phyloP scores from a whole-genome alignment of 768 basidiomycete species.

The Lactarius hatsudake region DNA sequence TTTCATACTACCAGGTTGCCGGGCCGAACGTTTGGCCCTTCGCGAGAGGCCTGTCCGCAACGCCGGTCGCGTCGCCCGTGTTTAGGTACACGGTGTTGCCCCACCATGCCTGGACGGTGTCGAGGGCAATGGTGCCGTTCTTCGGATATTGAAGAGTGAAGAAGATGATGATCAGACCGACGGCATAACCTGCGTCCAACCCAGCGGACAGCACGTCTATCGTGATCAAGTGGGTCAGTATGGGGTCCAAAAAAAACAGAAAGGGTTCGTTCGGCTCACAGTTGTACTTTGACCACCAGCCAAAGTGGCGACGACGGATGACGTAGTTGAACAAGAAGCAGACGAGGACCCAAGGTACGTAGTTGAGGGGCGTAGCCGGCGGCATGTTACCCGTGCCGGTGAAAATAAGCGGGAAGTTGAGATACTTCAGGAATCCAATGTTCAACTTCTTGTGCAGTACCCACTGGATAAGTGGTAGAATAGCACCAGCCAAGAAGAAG shows the following conservation, averaged over 20 bases:
- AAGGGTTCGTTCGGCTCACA: slow-evolving; percentile 28
- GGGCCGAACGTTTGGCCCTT: slow-evolving; percentile 24
- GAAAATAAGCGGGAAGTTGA: slow-evolving; percentile 52
- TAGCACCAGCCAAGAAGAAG: slow-evolving; percentile 76
- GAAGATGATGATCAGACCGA: slow-evolving; percentile 55
- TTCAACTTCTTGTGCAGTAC: slow-evolving; percentile 36
- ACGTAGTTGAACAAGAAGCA: slow-evolving; percentile 40
- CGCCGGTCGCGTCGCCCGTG: slow-evolving; percentile 34
- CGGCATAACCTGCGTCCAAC: slow-evolving; percentile 65
- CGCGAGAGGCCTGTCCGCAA: slow-evolving; percentile 21
- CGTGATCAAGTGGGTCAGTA: slow-evolving; percentile 29
- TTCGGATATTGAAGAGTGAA: slow-evolving; percentile 63
- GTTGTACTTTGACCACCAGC: slow-evolving; percentile 43
- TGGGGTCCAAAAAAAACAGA: slow-evolving; percentile 5
- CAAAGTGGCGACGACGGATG: slow-evolving; percentile 39
- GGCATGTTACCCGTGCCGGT: slow-evolving; percentile 41
- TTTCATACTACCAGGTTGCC: slow-evolving; percentile 9
- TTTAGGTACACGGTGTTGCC: slow-evolving; percentile 49
- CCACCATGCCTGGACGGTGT: slow-evolving; percentile 64
- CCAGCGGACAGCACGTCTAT: slow-evolving; percentile 67
- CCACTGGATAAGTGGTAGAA: slow-evolving; percentile 57
- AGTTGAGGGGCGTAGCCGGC: slow-evolving; percentile 43
- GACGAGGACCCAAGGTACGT: slow-evolving; percentile 39
- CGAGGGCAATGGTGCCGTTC: slow-evolving; percentile 56
- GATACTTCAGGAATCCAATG: slow-evolving; percentile 46